Evolutionary conservation across 257 asterid species (phyloP).

Genomic region (Knoxia roxburghii): DNA sequence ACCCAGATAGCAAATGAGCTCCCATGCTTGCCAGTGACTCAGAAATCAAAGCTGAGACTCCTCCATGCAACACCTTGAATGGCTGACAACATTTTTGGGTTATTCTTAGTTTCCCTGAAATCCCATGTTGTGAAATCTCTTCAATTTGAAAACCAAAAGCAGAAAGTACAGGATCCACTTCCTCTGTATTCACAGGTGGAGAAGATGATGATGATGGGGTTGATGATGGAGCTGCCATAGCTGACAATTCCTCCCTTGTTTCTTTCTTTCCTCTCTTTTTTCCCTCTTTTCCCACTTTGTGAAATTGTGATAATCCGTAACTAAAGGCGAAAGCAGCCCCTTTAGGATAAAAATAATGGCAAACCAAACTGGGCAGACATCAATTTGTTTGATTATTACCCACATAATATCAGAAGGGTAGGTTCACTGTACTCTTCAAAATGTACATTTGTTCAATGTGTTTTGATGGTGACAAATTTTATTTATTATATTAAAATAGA

Average conservation of each 20-base stretch:
- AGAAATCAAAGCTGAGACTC: slow-evolving; percentile 41
- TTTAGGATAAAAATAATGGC: background rate
- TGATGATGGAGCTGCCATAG: slow-evolving; percentile 2
- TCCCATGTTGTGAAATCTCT: slow-evolving; percentile 49
- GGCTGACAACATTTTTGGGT: slow-evolving; percentile 70
- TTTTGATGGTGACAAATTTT: too few relatives aligned
- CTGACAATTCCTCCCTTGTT: background rate
- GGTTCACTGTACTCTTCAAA: too few relatives aligned
- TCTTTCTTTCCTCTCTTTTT: too few relatives aligned
- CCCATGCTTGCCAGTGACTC: slow-evolving; percentile 42
- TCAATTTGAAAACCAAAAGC: slow-evolving; percentile 59
- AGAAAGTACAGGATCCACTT: slow-evolving; percentile 49
- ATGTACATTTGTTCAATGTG: too few relatives aligned
- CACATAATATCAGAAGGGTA: too few relatives aligned
- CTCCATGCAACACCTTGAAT: slow-evolving; percentile 45
- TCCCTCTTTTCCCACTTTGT: background rate
- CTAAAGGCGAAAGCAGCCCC: background rate
- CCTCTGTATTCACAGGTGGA: slow-evolving; percentile 29
- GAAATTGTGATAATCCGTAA: too few relatives aligned
- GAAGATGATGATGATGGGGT: slow-evolving; percentile 15
- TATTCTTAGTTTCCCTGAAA: slow-evolving; percentile 57
- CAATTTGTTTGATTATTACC: too few relatives aligned
- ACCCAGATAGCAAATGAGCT: slow-evolving; percentile 39
- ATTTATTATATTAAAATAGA: too few relatives aligned
- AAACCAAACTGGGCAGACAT: too few relatives aligned